These are phyloP conservation scores for Penicillium angulare DNA, from an alignment of 495 filamentous ascomycete species.

Conservation along the genomic window DNA sequence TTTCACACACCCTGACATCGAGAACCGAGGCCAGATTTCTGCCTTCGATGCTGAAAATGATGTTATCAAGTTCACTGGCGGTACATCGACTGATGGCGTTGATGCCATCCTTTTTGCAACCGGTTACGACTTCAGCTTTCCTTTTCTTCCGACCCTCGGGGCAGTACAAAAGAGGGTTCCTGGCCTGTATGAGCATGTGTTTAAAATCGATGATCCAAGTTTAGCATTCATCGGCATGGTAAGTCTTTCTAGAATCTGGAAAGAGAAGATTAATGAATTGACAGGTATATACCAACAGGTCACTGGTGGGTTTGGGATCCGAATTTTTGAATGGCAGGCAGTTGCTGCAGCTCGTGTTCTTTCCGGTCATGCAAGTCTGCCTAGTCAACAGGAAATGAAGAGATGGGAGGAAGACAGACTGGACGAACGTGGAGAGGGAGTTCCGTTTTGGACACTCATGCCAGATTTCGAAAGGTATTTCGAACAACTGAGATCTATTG, in stretches of 20 bases:
- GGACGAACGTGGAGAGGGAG: slow-evolving; percentile 33
- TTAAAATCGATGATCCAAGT: slow-evolving; percentile 12
- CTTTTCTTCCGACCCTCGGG: slow-evolving; percentile 6
- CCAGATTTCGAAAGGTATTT: slow-evolving; percentile 50
- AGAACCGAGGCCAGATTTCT: slow-evolving; percentile 1
- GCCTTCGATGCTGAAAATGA: neutral
- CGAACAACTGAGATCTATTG: slow-evolving; percentile 14
- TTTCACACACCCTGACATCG: slow-evolving; percentile 4
- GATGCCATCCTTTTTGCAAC: slow-evolving; percentile 39
- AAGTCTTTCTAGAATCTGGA: neutral
- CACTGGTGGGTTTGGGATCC: slow-evolving; percentile 40
- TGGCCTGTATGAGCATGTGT: slow-evolving; percentile 16
- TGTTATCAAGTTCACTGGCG: slow-evolving; percentile 33
- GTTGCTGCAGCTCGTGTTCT: slow-evolving; percentile 43
- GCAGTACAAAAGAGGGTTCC: slow-evolving; percentile 11
- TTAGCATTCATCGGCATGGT: slow-evolving; percentile 17
- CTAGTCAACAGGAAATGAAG: slow-evolving; percentile 26
- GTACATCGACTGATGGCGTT: slow-evolving; percentile 29
- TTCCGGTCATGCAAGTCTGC: slow-evolving; percentile 37
- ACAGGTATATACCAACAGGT: neutral
- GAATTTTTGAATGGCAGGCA: slow-evolving; percentile 49
- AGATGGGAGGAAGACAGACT: slow-evolving; percentile 42
- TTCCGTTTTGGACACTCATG: slow-evolving; percentile 33
- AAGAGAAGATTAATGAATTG: neutral
- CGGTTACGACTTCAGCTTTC: slow-evolving; percentile 27